Evolutionary conservation across 148 eudicot species (phyloP), one percentile per base, ranked within the genome.

Genomic region (Limonium bicolor): DNA sequence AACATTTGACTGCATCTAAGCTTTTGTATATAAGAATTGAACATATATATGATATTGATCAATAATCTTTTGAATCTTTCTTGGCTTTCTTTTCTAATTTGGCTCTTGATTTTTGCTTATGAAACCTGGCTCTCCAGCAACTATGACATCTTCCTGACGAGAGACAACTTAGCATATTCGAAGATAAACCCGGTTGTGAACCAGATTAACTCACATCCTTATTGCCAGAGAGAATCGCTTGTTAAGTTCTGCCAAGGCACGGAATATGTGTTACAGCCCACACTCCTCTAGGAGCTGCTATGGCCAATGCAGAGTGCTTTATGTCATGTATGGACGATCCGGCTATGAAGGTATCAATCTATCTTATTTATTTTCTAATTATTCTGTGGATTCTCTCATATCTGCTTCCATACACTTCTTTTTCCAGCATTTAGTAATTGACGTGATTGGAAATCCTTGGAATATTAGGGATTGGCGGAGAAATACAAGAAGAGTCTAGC

Each of bases 151-250:
- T 87, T 76, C 50, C 67, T 82, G 20, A 87, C 94, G 18, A 71
- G 94, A 67, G 96, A 87, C 45, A 78, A 86, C 71, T 58, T 82
- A 57, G 94, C 82, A 4, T 87, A 87, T 58, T 59, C 96, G 38
- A 82, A 82, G 66, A 67, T 87, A 46, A 87, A 87, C 77, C 96
- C 96, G 20, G 96, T 94, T 46, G 96, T 87, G 58, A 82, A 87
- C 59, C 96, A 87, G 70, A 87, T 87, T 14, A 94, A 87, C 64
- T 73, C 94, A 15, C 94, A 87, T 59, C 94, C 94, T n/a, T 87
- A 87, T 61, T 87, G 82, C 64, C 94, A 87, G 35, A 94, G 96
- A 5, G 86, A 82, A 5, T 82, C 86, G 21, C 72, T 87, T 21
- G 90, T 87, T 59, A 79, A 76, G 48, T 82, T 87, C 66, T 78